phyloP scores from a whole-genome alignment of 1,284 basidiomycete species.

The Pisolithus thermaeus region DNA sequence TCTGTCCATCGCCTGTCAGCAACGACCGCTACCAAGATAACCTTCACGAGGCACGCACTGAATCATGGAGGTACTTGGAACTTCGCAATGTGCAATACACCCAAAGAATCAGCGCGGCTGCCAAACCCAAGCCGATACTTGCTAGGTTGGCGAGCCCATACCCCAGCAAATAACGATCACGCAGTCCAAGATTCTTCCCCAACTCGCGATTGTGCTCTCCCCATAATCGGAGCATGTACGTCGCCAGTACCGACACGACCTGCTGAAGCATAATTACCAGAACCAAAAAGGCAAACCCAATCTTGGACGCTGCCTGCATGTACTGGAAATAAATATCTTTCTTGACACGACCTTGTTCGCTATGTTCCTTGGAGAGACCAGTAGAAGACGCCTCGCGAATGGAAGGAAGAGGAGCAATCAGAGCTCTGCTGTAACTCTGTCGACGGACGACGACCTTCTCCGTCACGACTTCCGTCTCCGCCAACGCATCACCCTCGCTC shows the following conservation, averaged over 20 bases:
- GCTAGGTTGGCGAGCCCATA: slow-evolving; percentile 60
- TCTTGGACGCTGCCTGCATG: slow-evolving; percentile 71
- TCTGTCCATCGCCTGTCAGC: slow-evolving; percentile 35
- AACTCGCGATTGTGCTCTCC: slow-evolving; percentile 66
- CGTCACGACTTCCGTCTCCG: slow-evolving; percentile 9
- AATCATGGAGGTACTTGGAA: slow-evolving; percentile 72
- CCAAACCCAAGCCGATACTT: slow-evolving; percentile 47
- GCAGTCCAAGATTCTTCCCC: slow-evolving; percentile 54
- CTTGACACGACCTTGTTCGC: slow-evolving; percentile 82
- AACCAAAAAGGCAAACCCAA: slow-evolving; percentile 67
- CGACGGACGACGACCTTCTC: slow-evolving; percentile 20
- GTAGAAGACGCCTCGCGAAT: slow-evolving; percentile 33
- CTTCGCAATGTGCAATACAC: slow-evolving; percentile 76
- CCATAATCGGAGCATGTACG: slow-evolving; percentile 75
- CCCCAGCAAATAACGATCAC: slow-evolving; percentile 46
- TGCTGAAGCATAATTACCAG: slow-evolving; percentile 53
- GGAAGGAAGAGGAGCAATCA: slow-evolving; percentile 30
- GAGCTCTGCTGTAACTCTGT: slow-evolving; percentile 45
- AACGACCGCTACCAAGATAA: slow-evolving; percentile 12
- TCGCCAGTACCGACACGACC: slow-evolving; percentile 51
- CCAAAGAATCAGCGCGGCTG: slow-evolving; percentile 64
- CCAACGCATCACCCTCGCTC: slow-evolving; percentile 18
- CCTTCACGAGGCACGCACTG: slow-evolving; percentile 41
- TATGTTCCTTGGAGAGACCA: slow-evolving; percentile 68
- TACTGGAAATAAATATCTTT: slow-evolving; percentile 72